Evolutionary conservation across 257 asterid genomes (phyloP), one percentile per base, ranked within the genome.

Genomic region (Primulina huaijiensis): DNA sequence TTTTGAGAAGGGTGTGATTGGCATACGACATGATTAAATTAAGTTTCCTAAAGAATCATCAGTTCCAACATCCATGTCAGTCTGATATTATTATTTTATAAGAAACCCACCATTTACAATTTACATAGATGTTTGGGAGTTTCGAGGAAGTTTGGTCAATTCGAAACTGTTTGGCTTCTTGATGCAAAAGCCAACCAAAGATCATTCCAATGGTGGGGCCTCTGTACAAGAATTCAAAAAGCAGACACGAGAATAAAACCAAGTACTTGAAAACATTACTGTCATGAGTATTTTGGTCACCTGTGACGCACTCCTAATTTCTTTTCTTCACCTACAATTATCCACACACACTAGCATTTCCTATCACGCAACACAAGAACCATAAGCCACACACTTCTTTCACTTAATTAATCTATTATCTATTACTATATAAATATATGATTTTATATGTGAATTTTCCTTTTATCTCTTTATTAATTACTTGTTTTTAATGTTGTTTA

Each of bases 141-240:
- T 27, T 27, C 30, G 14, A 43, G 6, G 6, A 43, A 43, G 53
- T 5, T 4, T 11, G 55, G 19, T 46, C 55, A 46, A 46, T 16
- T 50, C 2, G 20, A 6, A 50, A 50, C 17, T 50, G 20, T 4
- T 14, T 29, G 62, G 72, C 63, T 62, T 62, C 64, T 23, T 52
- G 70, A 50, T 29, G 64, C 70, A 72, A 63, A 62, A 63, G 75
- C 57, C 58, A 14, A 12, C 21, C 34, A 29, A 9, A 31, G 9
- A 17, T 20, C 55, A 29, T 46, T 61, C 52, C 17, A 27, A 6
- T 46, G 63, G 56, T 62, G 62, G 55, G 27, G 27, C 27, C 62
- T 60, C 14, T 29, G 21, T 8, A 35, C 74, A 34, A 34, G 58
- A 37, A 69, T 57, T 19, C 43, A 31, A 37, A 69, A 58, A 60